Evolutionary conservation across 176 grass and related monocot species (phyloP).

Genomic region (Hordeum marinum): DNA sequence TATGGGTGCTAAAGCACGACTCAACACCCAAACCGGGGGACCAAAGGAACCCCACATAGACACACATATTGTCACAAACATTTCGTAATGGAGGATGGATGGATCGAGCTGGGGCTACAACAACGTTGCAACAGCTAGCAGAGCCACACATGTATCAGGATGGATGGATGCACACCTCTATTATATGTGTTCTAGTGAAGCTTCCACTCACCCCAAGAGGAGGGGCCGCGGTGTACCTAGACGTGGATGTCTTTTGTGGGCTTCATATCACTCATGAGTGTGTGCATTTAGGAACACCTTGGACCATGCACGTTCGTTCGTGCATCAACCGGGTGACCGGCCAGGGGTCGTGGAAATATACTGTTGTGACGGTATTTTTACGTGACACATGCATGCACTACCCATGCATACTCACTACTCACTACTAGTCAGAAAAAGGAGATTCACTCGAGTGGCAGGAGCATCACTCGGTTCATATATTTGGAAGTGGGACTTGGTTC

Average conservation of each 20-base stretch:
- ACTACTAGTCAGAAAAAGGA: neutral
- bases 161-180: neutral
- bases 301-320: neutral
- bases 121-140: too few species aligned
- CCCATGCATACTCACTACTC: neutral
- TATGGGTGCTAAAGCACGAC: too few species aligned
- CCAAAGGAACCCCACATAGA: neutral
- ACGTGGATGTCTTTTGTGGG: neutral
- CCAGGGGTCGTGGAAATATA: neutral
- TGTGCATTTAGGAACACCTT: conserved; percentile 17
- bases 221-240: neutral
- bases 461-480: neutral
- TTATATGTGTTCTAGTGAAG: conserved; percentile 25
- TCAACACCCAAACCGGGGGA: neutral
- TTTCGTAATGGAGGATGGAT: neutral
- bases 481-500: neutral
- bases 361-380: neutral
- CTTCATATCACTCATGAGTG: too few species aligned
- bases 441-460: neutral
- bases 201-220: conserved; percentile 34
- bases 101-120: too few species aligned
- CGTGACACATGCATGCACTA: neutral
- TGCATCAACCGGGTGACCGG: neutral
- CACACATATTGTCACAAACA: neutral
- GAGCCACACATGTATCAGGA: too few species aligned